A percentile compares a stretch with the other conserved stretches of the same genome.
Conservation (phyloP, 345 rosid genomes). For the Salix viminalis region DNA sequence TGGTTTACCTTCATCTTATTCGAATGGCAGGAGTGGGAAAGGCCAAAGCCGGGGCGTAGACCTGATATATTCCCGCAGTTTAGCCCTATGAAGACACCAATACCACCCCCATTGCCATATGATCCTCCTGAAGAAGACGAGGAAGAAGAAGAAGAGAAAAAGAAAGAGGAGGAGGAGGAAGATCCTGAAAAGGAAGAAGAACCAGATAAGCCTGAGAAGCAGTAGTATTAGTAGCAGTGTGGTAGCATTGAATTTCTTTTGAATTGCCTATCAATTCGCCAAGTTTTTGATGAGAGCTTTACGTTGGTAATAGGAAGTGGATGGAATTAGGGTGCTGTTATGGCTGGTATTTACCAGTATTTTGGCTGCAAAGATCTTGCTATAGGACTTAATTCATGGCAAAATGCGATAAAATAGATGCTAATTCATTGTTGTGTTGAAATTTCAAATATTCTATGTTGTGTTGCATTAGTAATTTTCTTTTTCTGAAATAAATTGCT, state of each 20-base stretch:
- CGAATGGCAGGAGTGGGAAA: slow-evolving; percentile 62
- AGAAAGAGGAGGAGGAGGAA: slow-evolving; percentile 53
- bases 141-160: slow-evolving; percentile 56
- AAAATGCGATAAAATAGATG: neutral
- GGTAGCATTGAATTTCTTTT: slow-evolving; percentile 9
- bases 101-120: slow-evolving; percentile 65
- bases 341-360: neutral
- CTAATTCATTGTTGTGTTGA: slow-evolving; percentile 4
- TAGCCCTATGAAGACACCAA: slow-evolving; percentile 78
- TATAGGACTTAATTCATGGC: slow-evolving; percentile 8
- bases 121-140: slow-evolving; percentile 79
- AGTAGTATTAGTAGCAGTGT: slow-evolving; percentile 12
- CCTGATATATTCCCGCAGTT: slow-evolving; percentile 71
- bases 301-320: slow-evolving; percentile 8
- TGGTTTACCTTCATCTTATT: neutral
- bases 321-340: slow-evolving; percentile 9
- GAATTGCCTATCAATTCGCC: slow-evolving; percentile 22
- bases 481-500: neutral
- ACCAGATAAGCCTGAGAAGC: slow-evolving; percentile 27
- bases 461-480: neutral
- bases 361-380: slow-evolving; percentile 10
- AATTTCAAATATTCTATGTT: neutral
- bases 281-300: neutral
- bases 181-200: slow-evolving; percentile 54
- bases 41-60: slow-evolving; percentile 71